phyloP scores from a whole-genome alignment of 495 filamentous ascomycete genomes.

The Apodospora peruviana region DNA sequence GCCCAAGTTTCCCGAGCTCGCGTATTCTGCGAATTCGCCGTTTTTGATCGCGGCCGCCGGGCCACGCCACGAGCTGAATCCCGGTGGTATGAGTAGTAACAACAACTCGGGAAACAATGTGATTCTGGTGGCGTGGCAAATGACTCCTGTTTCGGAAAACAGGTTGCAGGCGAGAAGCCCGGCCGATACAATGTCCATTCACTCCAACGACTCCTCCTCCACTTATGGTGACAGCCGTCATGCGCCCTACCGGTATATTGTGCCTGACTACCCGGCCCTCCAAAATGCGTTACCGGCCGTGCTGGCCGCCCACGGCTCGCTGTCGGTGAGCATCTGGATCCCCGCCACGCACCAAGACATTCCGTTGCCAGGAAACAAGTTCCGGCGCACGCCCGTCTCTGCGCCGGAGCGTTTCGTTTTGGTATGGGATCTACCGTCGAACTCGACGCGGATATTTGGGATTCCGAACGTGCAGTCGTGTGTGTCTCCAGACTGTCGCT shows the following conservation, averaged over 20 bases:
- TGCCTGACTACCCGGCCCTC: slow-evolving; percentile 18
- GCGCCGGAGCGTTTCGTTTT: slow-evolving; percentile 20
- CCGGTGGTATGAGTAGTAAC: background rate
- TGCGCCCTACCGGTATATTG: slow-evolving; percentile 17
- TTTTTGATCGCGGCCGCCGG: slow-evolving; percentile 23
- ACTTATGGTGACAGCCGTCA: slow-evolving; percentile 17
- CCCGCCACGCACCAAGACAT: slow-evolving; percentile 19
- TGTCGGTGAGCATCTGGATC: slow-evolving; percentile 25
- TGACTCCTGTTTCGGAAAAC: slow-evolving; percentile 17
- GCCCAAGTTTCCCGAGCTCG: slow-evolving; percentile 25
- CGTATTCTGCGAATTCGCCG: slow-evolving; percentile 18
- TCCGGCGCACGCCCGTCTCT: slow-evolving; percentile 2
- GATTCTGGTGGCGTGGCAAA: slow-evolving; percentile 24
- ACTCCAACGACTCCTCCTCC: background rate
- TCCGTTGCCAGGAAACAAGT: slow-evolving; percentile 14
- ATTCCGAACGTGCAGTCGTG: slow-evolving; percentile 25
- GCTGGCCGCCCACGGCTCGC: slow-evolving; percentile 17
- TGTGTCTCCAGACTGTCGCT: slow-evolving; percentile 22
- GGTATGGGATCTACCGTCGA: slow-evolving; percentile 18
- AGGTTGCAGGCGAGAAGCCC: slow-evolving; percentile 14
- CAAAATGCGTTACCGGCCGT: slow-evolving; percentile 18
- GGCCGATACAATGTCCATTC: slow-evolving; percentile 4
- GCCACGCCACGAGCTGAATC: slow-evolving; percentile 19
- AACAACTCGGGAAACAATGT: slow-evolving; percentile 2
- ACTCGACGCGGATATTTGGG: slow-evolving; percentile 19